Evolutionary conservation across 2,329 filamentous ascomycete species (phyloP).

Genomic region (Penicillium frequentans): DNA sequence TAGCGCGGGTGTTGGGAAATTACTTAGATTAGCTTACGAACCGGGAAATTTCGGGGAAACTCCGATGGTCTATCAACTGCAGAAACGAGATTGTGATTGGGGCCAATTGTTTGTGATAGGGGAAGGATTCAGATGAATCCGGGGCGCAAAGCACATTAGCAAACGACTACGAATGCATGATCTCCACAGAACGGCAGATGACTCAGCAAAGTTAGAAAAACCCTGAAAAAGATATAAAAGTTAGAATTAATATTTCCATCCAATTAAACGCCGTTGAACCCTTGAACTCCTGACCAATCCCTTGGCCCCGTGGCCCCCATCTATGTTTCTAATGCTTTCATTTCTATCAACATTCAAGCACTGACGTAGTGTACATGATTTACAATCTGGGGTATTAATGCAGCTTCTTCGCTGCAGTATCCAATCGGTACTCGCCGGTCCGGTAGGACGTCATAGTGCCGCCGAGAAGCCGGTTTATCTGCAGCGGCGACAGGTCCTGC

Average conservation of each 20-base stretch:
- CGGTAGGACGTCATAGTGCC: slow-evolving; percentile 30
- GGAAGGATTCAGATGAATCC: neutral
- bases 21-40: neutral
- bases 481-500: slow-evolving; percentile 17
- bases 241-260: neutral
- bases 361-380: neutral
- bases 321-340: neutral
- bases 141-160: neutral
- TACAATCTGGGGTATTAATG: slow-evolving; percentile 2
- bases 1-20: neutral
- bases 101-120: neutral
- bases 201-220: neutral
- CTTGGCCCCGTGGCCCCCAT: neutral
- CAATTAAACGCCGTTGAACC: neutral
- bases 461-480: slow-evolving; percentile 30
- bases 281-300: neutral
- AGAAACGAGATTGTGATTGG: neutral
- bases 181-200: neutral
- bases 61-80: neutral
- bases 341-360: neutral
- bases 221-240: neutral
- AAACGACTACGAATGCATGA: neutral
- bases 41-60: neutral
- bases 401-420: neutral
- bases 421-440: slow-evolving; percentile 8